Evolutionary conservation across 1,284 basidiomycete species (phyloP).

Genomic region (Leucoagaricus sp.): DNA sequence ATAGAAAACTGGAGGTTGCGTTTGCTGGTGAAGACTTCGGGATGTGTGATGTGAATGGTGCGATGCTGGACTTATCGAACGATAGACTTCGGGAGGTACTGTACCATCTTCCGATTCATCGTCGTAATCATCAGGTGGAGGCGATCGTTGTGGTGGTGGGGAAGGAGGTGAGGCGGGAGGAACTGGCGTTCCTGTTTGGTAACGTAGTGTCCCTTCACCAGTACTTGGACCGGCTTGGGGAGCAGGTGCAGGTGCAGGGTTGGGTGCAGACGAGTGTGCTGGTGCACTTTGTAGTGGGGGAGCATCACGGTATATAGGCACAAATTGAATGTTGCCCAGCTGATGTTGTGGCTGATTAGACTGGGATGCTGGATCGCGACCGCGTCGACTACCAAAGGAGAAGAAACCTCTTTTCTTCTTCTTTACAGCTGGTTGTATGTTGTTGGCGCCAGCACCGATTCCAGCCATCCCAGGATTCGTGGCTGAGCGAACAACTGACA

Average conservation of each 20-base stretch:
- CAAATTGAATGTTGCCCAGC: slow-evolving; percentile 6
- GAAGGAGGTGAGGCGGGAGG: slow-evolving; percentile 9
- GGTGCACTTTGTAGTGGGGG: background rate
- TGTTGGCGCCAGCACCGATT: slow-evolving; percentile 11
- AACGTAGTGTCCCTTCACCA: background rate
- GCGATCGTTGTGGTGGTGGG: slow-evolving; percentile 3
- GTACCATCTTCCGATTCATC: slow-evolving; percentile 1
- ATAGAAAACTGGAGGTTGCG: background rate
- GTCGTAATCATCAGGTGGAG: background rate
- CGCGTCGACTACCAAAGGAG: slow-evolving; percentile 3
- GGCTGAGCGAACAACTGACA: slow-evolving; percentile 1
- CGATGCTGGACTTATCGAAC: background rate
- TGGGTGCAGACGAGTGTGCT: background rate
- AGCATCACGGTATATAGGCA: slow-evolving; percentile 14
- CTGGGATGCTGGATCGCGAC: background rate
- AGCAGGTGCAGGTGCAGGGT: background rate
- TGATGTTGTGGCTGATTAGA: background rate
- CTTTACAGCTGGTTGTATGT: background rate
- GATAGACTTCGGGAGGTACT: slow-evolving; percentile 2
- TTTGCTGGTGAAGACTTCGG: background rate
- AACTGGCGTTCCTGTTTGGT: slow-evolving; percentile 1
- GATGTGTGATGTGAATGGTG: background rate
- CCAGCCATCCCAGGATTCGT: slow-evolving; percentile 14
- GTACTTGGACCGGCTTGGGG: background rate
- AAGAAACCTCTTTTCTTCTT: slow-evolving; percentile 13